Conservation (phyloP, 1,139 yeast species). For the Geotrichum citri-aurantii region DNA sequence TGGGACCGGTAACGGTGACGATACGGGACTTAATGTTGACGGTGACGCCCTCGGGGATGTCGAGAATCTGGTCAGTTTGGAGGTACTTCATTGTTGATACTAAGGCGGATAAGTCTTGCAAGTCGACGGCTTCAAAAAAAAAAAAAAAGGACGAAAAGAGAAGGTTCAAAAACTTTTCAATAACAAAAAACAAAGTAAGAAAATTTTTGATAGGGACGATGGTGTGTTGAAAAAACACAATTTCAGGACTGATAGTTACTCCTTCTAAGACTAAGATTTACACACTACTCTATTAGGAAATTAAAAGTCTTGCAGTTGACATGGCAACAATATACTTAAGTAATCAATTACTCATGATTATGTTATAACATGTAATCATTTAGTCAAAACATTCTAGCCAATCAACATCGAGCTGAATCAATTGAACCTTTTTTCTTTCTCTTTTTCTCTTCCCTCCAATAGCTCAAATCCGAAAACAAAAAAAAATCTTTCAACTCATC, state of each 20-base stretch:
- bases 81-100: conserved; percentile 71
- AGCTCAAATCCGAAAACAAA: background rate
- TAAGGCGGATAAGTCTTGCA: background rate
- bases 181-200: background rate
- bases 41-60: conserved; percentile 91
- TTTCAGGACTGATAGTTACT: conserved; percentile 1
- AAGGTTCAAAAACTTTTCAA: background rate
- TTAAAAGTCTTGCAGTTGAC: conserved; percentile 7
- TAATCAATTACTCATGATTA: background rate
- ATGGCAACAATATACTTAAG: background rate
- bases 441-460: background rate
- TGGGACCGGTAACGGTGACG: conserved; percentile 94
- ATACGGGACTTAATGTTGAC: conserved; percentile 88
- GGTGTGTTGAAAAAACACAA: background rate
- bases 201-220: background rate
- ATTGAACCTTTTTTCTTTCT: background rate
- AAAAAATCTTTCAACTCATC: background rate
- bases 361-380: background rate
- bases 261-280: background rate
- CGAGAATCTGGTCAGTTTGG: conserved; percentile 88
- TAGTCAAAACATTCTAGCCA: background rate
- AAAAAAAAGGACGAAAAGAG: background rate
- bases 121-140: conserved; percentile 9
- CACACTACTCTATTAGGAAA: background rate
- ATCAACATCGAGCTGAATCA: conserved; percentile 5